Evolutionary conservation across 805 yeast genomes (phyloP), one percentile per base, ranked within the genome.

Genomic region (Hermanozyma aechmeae): DNA sequence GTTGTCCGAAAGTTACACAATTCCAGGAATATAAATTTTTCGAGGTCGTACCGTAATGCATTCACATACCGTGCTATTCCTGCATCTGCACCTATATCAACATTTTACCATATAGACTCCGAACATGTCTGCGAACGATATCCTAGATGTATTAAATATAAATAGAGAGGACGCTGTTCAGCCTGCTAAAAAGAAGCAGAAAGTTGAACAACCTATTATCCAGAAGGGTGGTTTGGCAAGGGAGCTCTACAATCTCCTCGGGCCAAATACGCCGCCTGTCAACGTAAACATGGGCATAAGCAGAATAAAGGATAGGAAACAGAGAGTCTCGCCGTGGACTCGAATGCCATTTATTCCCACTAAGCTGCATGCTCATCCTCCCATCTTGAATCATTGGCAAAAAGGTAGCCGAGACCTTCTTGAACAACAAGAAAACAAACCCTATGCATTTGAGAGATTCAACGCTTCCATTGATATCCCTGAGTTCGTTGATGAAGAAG

Each of bases 191-290:
- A 67, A 65, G 45, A 60, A 61, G 32, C 62, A 56, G 28, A 60
- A 53, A 26, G 42, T 27, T 15, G 44, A 35, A 19, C 41, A 23
- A 29, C 39, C 32, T 16, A 33, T 27, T 24, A 37, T 33, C 38
- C 45, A 12, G 34, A 44, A 65, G 25, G 61, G 76, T 2, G 95
- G 95, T 15, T 80, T 89, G 73, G 87, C 83, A 38, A 70, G 97
- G 42, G 98, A 92, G 51, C 61, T 92, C 30, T 87, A 80, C 53
- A 81, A 80, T 39, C 65, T 93, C 30, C 61, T 92, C 23, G 98
- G 99, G 4, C 87, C 92, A 23, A 85, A 85, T 51, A 76, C 94
- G 2, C 96, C 98, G 1, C 87, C 97, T 0, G 72, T 61, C n/a
- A 53, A 38, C 32, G 32, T 63, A n/a, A 40, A 40, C 14, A 23